Base-by-base conservation (phyloP, 1,284 basidiomycete species). In the Microbotryomycetes sp. region DNA sequence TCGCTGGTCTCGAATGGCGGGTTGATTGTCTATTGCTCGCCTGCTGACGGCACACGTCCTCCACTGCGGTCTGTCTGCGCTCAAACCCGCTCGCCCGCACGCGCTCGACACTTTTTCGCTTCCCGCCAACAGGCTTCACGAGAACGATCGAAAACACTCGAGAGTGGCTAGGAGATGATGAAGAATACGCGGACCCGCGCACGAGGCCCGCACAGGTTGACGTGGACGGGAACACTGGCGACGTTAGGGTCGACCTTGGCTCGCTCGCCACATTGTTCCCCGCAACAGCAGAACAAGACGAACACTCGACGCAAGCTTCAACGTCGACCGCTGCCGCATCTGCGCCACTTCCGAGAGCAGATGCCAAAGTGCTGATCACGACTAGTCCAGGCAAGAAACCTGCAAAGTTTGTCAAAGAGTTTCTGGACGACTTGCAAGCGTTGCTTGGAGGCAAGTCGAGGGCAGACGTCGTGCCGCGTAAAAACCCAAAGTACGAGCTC, bases 71-170 rank as follows among this genome's bases (percentile, higher is more conserved):
- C 21, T 4, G 23, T 24, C 41, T 4, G 4, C 50, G 16, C 4
- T 52, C 5, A 27, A 50, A 56, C 48, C 54, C 45, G 23, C 23
- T 29, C 55, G 45, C 21, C 86, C 85, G 83, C 83, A 83, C n/a
- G 9, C 5, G 15, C 15, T 21, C 45, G 45, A 57, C 26, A 13
- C 46, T 45, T 47, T 4, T 23, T 50, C 13, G 11, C 18, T 41
- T 41, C 13, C 21, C 21, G 13, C 13, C n/a, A 50, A 0, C 53
- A 68, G 67, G 65, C 26, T 62, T 61, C 49, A 63, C 94, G 0
- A 82, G 84, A 46, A 98, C 94, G 0, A 84, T 97, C 41, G 94
- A 98, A 74, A 97, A 97, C 75, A 89, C 86, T 55, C 85, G 93
- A 64, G 85, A 92, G 75, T 89, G 88, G 89, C 3, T 89, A 88